These are phyloP conservation scores for Diplodia intermedia DNA, from an alignment of 2,329 filamentous ascomycete genomes.

Conservation along the genomic window DNA sequence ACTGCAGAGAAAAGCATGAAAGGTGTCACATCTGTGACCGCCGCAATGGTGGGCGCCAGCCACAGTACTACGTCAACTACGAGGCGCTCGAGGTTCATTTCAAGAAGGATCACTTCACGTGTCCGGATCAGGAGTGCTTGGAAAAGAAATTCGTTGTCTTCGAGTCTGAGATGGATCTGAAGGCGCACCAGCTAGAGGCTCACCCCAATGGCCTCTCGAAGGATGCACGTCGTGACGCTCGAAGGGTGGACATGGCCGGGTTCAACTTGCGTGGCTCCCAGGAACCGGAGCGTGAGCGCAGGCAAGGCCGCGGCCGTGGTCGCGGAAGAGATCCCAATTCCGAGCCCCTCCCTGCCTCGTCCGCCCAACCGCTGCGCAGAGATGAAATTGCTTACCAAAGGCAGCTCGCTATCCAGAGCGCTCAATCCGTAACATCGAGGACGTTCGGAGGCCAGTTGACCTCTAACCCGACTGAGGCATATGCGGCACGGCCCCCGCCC, in stretches of 20 bases:
- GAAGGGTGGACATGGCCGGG: constrained; percentile 82
- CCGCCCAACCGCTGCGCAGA: constrained; percentile 78
- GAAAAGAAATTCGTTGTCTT: constrained; percentile 99
- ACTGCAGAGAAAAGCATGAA: constrained; percentile 94
- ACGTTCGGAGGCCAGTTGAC: constrained; percentile 87
- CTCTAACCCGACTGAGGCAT: constrained; percentile 45
- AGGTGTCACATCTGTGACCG: constrained; percentile 93
- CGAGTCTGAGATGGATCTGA: constrained; percentile 90
- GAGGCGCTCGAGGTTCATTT: constrained; percentile 87
- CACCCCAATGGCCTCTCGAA: constrained; percentile 84
- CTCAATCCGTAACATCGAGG: constrained; percentile 78
- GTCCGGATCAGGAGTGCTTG: constrained; percentile 82
- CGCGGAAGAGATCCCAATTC: constrained; percentile 87
- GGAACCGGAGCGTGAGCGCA: constrained; percentile 64
- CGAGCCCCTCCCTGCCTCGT: constrained; percentile 76
- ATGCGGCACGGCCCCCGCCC: constrained; percentile 56
- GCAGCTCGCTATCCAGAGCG: constrained; percentile 88
- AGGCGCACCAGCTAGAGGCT: constrained; percentile 85
- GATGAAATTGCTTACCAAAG: constrained; percentile 92
- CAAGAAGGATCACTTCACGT: constrained; percentile 83
- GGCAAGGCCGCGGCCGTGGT: constrained; percentile 56
- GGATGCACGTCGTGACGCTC: constrained; percentile 80
- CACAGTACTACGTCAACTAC: constrained; percentile 93
- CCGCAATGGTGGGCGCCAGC: constrained; percentile 65
- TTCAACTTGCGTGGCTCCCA: constrained; percentile 83